Base-by-base conservation (phyloP, 441 rosid genomes). In the Euphorbia celastroides region DNA sequence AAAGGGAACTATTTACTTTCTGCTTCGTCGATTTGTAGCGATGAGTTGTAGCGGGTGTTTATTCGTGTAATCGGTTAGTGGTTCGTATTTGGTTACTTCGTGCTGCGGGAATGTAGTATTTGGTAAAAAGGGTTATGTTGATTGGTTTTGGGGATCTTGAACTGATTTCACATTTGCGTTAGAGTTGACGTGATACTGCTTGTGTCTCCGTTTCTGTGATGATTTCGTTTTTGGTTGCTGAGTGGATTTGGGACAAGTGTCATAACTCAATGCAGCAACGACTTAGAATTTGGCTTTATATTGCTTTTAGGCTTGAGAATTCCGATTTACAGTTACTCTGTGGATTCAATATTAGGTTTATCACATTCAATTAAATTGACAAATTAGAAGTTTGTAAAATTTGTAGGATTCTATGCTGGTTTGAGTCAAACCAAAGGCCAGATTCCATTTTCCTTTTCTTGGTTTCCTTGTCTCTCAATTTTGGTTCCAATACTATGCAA, bases 401-500 rank as follows among this genome's bases (percentile, higher is more conserved):
- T 44, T 20, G 30, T 16, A 52, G 26, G 36, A 34, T 23, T 52
- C n/a, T 14, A 17, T 23, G 36, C 34, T 63, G 20, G 12, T 30
- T 0, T 10, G 20, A 13, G 3, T 17, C 26, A 1, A 10, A 2
- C 10, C 14, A 5, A 28, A 1, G 16, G 48, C 28, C n/a, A 0
- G 13, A 20, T 52, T 10, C 57, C 12, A 10, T 20, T 52, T 20
- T 19, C 10, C 56, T 2, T 12, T 17, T 12, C 66, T 65, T 9
- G 42, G 54, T 42, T 38, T 2, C 52, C 52, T 12, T 59, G 9
- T 19, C 19, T 17, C 60, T 41, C 22, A 27, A 25, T 5, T 58
- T 8, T 55, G 48, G 56, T 68, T 10, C 54, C 31, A 25, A 25
- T 55, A 28, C 28, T 66, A 17, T 74, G 19, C 70, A 69, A 16